phyloP scores from a whole-genome alignment of 768 basidiomycete genomes.

The Podaxis mareebaensis region DNA sequence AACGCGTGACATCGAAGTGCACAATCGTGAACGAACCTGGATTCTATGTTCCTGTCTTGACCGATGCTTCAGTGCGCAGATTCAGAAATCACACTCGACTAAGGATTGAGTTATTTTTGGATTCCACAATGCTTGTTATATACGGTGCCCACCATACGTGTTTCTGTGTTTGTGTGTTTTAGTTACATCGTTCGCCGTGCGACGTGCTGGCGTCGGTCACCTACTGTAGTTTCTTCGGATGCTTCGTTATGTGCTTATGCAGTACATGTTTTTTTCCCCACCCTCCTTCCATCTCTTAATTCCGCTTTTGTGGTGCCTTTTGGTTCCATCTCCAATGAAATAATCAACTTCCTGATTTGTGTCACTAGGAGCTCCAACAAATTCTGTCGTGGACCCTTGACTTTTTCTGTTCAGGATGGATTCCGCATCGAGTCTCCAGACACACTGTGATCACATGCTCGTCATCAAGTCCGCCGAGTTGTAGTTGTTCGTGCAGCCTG shows the following conservation, averaged over 20 bases:
- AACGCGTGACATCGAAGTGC: slow-evolving; percentile 79
- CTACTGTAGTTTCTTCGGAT: slow-evolving; percentile 66
- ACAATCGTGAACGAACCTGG: slow-evolving; percentile 96
- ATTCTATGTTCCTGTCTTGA: slow-evolving; percentile 84
- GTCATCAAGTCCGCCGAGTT: slow-evolving; percentile 83
- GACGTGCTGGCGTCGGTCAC: slow-evolving; percentile 68
- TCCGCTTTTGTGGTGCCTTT: neutral
- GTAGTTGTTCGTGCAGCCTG: slow-evolving; percentile 66
- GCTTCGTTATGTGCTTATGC: slow-evolving; percentile 72
- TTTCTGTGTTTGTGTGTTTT: slow-evolving; percentile 16
- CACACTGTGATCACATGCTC: slow-evolving; percentile 82
- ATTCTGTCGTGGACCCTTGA: slow-evolving; percentile 88
- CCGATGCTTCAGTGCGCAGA: slow-evolving; percentile 88
- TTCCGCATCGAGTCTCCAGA: slow-evolving; percentile 78
- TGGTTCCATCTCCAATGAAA: neutral
- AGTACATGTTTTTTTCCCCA: slow-evolving; percentile 41
- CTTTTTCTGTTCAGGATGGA: slow-evolving; percentile 80
- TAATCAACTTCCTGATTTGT: slow-evolving; percentile 11
- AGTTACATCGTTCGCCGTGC: slow-evolving; percentile 89
- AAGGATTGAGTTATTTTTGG: slow-evolving; percentile 66
- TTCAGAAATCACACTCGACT: slow-evolving; percentile 90
- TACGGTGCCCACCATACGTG: slow-evolving; percentile 9
- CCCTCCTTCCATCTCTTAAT: neutral
- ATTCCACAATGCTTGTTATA: neutral
- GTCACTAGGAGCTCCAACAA: slow-evolving; percentile 79